These are phyloP conservation scores for Phialophora macrospora DNA, from an alignment of 2,329 filamentous ascomycete species.

Conservation along the genomic window DNA sequence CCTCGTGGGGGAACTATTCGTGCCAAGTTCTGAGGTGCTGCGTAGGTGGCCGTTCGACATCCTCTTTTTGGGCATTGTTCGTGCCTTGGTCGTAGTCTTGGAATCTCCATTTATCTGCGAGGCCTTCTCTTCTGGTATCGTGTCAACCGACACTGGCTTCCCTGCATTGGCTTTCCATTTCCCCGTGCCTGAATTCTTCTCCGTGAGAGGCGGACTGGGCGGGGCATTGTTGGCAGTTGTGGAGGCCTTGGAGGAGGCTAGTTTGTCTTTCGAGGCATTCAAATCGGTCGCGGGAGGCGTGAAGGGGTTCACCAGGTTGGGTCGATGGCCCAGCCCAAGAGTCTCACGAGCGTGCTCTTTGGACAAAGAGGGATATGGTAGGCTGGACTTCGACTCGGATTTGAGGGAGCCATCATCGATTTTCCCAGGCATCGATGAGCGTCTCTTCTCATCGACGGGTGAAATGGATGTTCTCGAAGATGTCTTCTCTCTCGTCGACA, in stretches of 20 bases:
- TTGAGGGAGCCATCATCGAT: conserved; percentile 29
- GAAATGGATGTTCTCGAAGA: conserved; percentile 38
- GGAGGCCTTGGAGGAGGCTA: conserved; percentile 30
- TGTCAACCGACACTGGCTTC: conserved; percentile 40
- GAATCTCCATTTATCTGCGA: conserved; percentile 43
- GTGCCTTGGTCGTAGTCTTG: conserved; percentile 44
- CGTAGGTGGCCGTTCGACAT: conserved; percentile 51
- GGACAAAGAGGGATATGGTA: conserved; percentile 82
- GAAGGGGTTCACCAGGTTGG: conserved; percentile 50
- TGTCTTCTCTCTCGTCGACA: conserved; percentile 35
- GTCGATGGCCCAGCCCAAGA: conserved; percentile 64
- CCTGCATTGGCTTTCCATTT: conserved; percentile 46
- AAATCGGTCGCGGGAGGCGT: conserved; percentile 77
- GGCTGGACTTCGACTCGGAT: conserved; percentile 52
- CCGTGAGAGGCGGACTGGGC: conserved; percentile 56
- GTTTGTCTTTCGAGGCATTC: conserved; percentile 56
- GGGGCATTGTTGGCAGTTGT: conserved; percentile 45
- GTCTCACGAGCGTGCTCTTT: conserved; percentile 91
- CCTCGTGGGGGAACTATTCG: conserved; percentile 42
- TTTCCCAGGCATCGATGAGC: conserved; percentile 41
- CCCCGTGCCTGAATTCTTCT: conserved; percentile 46
- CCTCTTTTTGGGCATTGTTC: conserved; percentile 47
- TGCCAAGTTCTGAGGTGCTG: conserved; percentile 47
- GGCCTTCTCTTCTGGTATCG: conserved; percentile 40
- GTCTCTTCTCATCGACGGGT: conserved; percentile 39